A percentile compares a stretch with the other conserved stretches of the same genome.
phyloP scores from a whole-genome alignment of 441 rosid species.

The Populus hybrid region DNA sequence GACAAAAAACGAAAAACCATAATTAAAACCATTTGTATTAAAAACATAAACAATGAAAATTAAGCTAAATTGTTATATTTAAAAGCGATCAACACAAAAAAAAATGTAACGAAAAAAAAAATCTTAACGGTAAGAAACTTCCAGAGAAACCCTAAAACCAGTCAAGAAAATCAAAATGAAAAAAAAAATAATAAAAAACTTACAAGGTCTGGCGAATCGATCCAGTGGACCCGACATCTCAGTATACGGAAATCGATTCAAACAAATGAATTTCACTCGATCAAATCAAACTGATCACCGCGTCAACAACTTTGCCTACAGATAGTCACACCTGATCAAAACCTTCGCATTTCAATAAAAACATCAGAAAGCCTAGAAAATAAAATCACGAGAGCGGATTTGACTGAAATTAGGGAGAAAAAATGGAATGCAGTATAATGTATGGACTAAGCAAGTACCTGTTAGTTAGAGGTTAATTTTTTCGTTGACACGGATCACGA shows the following conservation, averaged over 20 bases:
- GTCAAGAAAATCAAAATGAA: neutral
- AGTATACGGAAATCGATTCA: constrained; percentile 1
- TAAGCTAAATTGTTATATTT: neutral
- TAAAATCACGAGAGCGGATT: neutral
- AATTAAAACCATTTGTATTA: neutral
- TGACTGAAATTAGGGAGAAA: neutral
- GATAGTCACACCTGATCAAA: neutral
- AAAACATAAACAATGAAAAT: neutral
- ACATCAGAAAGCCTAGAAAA: constrained; percentile 15
- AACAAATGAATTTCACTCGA: neutral
- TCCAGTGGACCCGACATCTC: constrained; percentile 75
- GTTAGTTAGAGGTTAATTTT: neutral
- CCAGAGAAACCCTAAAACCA: constrained; percentile 13
- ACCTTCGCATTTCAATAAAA: neutral
- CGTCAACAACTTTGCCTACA: neutral
- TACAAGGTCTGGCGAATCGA: constrained; percentile 85
- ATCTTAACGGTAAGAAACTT: neutral
- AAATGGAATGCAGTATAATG: neutral
- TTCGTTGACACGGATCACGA: constrained; percentile 26
- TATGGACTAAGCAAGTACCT: constrained; percentile 7
- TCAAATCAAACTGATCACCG: neutral
- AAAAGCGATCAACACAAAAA: neutral
- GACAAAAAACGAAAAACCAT: neutral
- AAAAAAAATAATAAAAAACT: no score
- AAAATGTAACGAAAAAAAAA: neutral